A percentile compares a stretch with the other conserved stretches of the same genome.
phyloP scores from a whole-genome alignment of 257 asterid species.

The Perilla frutescens region DNA sequence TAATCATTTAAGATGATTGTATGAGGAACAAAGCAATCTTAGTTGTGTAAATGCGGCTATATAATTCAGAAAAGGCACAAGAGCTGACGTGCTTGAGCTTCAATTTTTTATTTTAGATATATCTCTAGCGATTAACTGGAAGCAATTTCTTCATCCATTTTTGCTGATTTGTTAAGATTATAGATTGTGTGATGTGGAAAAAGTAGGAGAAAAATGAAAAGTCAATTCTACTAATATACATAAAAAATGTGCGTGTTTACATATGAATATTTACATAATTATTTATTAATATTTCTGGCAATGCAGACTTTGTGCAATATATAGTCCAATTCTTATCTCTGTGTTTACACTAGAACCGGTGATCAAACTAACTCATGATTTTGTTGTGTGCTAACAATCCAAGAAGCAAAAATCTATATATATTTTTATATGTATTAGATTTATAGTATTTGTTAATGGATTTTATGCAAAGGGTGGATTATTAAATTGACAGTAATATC shows the following conservation, averaged over 20 bases:
- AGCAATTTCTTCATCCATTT: slow-evolving; percentile 9
- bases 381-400: no score
- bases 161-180: slow-evolving; percentile 35
- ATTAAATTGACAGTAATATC: background rate
- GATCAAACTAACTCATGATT: no score
- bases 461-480: background rate
- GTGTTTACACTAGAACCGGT: no score
- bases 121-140: slow-evolving; percentile 41
- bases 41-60: background rate
- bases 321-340: background rate
- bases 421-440: no score
- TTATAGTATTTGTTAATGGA: no score
- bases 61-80: slow-evolving; percentile 18
- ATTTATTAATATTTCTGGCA: background rate
- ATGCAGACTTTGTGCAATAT: no score
- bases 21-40: slow-evolving; percentile 26
- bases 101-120: slow-evolving; percentile 17
- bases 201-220: slow-evolving; percentile 32
- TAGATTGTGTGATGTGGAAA: slow-evolving; percentile 41
- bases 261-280: no score
- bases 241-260: background rate
- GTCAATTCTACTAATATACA: slow-evolving; percentile 31
- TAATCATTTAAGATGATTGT: slow-evolving; percentile 35
- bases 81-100: slow-evolving; percentile 18
- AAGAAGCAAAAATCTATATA: no score